These are phyloP conservation scores for Penicillium odoratum DNA, from an alignment of 495 filamentous ascomycete genomes.

Conservation along the genomic window DNA sequence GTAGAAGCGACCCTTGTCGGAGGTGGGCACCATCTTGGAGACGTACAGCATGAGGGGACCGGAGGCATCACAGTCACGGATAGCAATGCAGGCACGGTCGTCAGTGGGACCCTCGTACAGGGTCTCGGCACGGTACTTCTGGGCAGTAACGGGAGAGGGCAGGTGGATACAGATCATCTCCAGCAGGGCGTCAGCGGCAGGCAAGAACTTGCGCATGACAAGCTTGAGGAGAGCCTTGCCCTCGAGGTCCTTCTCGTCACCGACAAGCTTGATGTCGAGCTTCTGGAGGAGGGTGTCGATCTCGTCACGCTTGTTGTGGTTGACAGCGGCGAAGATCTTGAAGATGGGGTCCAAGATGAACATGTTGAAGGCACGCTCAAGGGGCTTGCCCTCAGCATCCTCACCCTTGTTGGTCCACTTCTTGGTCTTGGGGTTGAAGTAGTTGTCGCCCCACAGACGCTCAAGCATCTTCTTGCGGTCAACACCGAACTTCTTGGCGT, in stretches of 20 bases:
- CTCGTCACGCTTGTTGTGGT: conserved; percentile 99
- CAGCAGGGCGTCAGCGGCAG: conserved; percentile 94
- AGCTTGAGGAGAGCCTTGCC: conserved; percentile 97
- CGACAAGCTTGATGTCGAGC: conserved; percentile 84
- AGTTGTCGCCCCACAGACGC: conserved; percentile 99
- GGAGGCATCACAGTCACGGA: conserved; percentile 97
- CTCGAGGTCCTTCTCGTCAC: conserved; percentile 88
- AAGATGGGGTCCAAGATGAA: conserved; percentile 99
- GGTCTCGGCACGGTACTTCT: conserved; percentile 98
- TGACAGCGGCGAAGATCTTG: conserved; percentile 92
- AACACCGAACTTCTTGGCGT: conserved; percentile 99
- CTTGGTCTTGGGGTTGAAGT: conserved; percentile 99
- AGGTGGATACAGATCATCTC: conserved; percentile 99
- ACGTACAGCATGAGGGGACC: conserved; percentile 99
- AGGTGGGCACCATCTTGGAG: conserved; percentile 99
- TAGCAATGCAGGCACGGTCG: conserved; percentile 88
- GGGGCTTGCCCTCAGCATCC: conserved; percentile 71
- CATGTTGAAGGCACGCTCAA: conserved; percentile 98
- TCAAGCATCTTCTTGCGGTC: conserved; percentile 99
- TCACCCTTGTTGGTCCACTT: conserved; percentile 92
- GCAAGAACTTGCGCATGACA: conserved; percentile 97
- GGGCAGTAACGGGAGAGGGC: conserved; percentile 91
- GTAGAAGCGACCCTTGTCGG: conserved; percentile 99
- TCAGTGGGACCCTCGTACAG: conserved; percentile 96
- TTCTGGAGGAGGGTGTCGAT: conserved; percentile 78